These are phyloP conservation scores for Hypomyces rosellus DNA, from an alignment of 2,329 filamentous ascomycete genomes.

Conservation along the genomic window DNA sequence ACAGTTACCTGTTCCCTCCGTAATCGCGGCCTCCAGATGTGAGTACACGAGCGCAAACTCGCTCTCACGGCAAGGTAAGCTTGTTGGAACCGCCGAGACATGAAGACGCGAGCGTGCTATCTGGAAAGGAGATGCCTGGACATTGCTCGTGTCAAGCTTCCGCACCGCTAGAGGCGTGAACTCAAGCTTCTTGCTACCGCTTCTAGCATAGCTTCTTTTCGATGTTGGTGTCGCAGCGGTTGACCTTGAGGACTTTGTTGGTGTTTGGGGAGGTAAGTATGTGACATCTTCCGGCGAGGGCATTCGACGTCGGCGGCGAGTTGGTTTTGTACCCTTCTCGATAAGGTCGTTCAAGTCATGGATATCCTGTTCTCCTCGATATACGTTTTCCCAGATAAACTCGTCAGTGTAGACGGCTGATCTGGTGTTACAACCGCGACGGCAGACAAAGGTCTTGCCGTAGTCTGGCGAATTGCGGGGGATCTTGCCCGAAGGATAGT, in stretches of 20 bases:
- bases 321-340: slow-evolving; percentile 65
- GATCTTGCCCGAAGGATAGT: slow-evolving; percentile 69
- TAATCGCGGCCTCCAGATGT: slow-evolving; percentile 89
- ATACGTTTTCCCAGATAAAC: slow-evolving; percentile 86
- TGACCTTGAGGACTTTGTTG: slow-evolving; percentile 28
- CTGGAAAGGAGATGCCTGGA: slow-evolving; percentile 82
- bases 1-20: slow-evolving; percentile 86
- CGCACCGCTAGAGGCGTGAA: slow-evolving; percentile 94
- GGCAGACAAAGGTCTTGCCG: slow-evolving; percentile 85
- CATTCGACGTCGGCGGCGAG: slow-evolving; percentile 30
- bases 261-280: slow-evolving; percentile 32
- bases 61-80: slow-evolving; percentile 82
- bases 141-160: slow-evolving; percentile 66
- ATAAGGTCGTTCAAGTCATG: slow-evolving; percentile 60
- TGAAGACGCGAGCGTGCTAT: slow-evolving; percentile 83
- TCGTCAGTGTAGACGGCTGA: slow-evolving; percentile 89
- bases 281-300: slow-evolving; percentile 25
- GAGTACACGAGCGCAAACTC: slow-evolving; percentile 92
- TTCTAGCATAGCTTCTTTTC: slow-evolving; percentile 24
- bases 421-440: slow-evolving; percentile 80
- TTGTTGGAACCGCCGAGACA: slow-evolving; percentile 85
- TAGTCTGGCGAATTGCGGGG: slow-evolving; percentile 66
- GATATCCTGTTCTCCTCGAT: slow-evolving; percentile 58
- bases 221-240: slow-evolving; percentile 26
- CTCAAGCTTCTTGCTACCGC: slow-evolving; percentile 65